Evolutionary conservation across 1,284 basidiomycete genomes (phyloP).

Genomic region (Ceratobasidium sp.): DNA sequence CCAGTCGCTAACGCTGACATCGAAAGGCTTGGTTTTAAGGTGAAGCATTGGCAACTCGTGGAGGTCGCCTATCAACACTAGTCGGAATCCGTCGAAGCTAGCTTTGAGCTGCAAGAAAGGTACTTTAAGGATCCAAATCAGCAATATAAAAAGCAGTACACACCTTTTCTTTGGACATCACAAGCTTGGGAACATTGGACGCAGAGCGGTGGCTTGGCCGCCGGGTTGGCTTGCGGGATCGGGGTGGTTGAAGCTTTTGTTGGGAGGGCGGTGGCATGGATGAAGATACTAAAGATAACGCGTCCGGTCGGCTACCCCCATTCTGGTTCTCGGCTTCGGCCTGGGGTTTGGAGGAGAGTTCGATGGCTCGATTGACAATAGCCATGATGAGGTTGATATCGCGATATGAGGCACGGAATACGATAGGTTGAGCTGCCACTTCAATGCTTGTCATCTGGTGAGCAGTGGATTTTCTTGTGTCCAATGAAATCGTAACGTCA

Average conservation of each 20-base stretch:
- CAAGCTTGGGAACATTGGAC: constrained; percentile 57
- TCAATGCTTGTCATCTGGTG: constrained; percentile 88
- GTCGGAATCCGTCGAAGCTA: constrained; percentile 87
- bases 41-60: constrained; percentile 96
- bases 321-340: constrained; percentile 23
- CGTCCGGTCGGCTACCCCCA: not conserved
- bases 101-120: constrained; percentile 68
- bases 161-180: constrained; percentile 84
- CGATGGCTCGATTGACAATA: constrained; percentile 88
- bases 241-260: constrained; percentile 14
- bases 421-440: constrained; percentile 76
- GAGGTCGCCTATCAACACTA: constrained; percentile 93
- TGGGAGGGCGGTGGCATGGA: constrained; percentile 19
- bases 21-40: constrained; percentile 85
- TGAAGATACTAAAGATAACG: constrained; percentile 3
- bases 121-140: not conserved
- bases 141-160: constrained; percentile 37
- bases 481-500: constrained; percentile 86
- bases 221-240: constrained; percentile 25
- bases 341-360: constrained; percentile 58
- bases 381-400: constrained; percentile 91
- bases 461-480: constrained; percentile 75
- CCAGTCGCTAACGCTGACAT: constrained; percentile 90
- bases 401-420: constrained; percentile 91
- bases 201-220: constrained; percentile 25